phyloP scores from a whole-genome alignment of 306 rosid species.

The Begonia peltatifolia region DNA sequence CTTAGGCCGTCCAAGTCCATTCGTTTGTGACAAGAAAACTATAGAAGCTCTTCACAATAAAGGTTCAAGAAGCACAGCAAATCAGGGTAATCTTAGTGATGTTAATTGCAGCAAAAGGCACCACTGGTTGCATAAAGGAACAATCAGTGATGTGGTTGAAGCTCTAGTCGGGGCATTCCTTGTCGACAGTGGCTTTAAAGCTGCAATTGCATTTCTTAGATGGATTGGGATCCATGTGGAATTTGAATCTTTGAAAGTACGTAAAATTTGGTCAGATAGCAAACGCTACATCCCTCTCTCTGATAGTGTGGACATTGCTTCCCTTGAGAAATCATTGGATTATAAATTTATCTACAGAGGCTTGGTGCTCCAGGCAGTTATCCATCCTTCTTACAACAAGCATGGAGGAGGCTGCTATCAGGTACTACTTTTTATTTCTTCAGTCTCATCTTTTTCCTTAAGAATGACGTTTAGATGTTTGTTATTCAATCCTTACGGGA shows the following conservation, averaged over 20 bases:
- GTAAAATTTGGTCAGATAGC: conserved; percentile 42
- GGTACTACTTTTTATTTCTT: conserved; percentile 25
- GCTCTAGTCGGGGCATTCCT: conserved; percentile 88
- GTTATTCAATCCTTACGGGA: conserved; percentile 6
- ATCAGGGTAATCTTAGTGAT: conserved; percentile 13
- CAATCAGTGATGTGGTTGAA: conserved; percentile 82
- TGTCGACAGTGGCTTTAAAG: conserved; percentile 92
- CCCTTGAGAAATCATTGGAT: conserved; percentile 48
- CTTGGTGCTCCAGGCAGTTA: conserved; percentile 73
- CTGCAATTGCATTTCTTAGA: conserved; percentile 59
- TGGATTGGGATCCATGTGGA: conserved; percentile 78
- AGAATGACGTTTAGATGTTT: not conserved
- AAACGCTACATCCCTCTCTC: conserved; percentile 43
- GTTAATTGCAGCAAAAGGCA: conserved; percentile 67
- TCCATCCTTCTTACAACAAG: conserved; percentile 84
- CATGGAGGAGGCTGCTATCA: conserved; percentile 94
- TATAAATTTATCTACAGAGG: conserved; percentile 61
- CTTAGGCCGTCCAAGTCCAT: conserved; percentile 65
- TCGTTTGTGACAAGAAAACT: conserved; percentile 41
- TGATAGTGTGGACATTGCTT: conserved; percentile 28
- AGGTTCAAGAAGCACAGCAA: conserved; percentile 16
- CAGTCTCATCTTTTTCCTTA: conserved; percentile 5
- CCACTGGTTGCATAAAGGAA: conserved; percentile 75
- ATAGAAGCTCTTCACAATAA: conserved; percentile 33
- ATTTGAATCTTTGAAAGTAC: conserved; percentile 56